Conservation (phyloP, 306 rosid species). For the Inga oerstediana region DNA sequence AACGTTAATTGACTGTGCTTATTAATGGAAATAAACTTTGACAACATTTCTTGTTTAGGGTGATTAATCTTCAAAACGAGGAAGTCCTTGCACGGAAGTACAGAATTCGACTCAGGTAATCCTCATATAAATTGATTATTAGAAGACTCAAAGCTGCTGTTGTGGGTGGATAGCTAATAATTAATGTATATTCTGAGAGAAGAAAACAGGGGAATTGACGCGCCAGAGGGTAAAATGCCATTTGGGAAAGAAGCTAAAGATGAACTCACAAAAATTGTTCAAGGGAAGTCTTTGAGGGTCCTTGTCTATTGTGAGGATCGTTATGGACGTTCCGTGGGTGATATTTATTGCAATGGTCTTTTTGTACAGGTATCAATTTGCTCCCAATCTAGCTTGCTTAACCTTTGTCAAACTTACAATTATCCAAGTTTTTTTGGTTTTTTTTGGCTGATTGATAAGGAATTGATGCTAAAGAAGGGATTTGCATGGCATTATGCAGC, state of each 20-base stretch:
- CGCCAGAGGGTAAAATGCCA: constrained; percentile 87
- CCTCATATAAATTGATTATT: not conserved
- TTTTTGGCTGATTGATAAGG: constrained; percentile 48
- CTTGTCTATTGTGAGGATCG: constrained; percentile 80
- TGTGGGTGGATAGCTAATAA: not conserved
- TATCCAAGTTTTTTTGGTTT: constrained; percentile 16
- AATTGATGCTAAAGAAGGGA: constrained; percentile 88
- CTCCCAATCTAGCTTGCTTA: not conserved
- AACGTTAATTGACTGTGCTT: constrained; percentile 7
- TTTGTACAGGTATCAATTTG: constrained; percentile 72
- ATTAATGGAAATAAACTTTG: not conserved
- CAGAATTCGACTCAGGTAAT: constrained; percentile 84
- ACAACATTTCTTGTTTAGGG: constrained; percentile 41
- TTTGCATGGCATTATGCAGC: constrained; percentile 88
- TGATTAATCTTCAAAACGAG: constrained; percentile 52
- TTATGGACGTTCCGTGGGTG: constrained; percentile 77
- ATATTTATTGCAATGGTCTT: constrained; percentile 65
- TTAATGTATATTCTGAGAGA: constrained; percentile 6
- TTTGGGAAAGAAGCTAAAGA: constrained; percentile 79
- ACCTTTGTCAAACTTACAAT: not conserved
- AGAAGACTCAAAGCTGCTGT: constrained; percentile 1
- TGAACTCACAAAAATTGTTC: constrained; percentile 63
- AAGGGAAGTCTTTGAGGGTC: constrained; percentile 77
- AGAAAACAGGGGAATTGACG: constrained; percentile 83
- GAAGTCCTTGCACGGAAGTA: constrained; percentile 79